Evolutionary conservation across 2,329 filamentous ascomycete genomes (phyloP), one percentile per base, ranked within the genome.

Genomic region (Hymenoscyphus linearis): DNA sequence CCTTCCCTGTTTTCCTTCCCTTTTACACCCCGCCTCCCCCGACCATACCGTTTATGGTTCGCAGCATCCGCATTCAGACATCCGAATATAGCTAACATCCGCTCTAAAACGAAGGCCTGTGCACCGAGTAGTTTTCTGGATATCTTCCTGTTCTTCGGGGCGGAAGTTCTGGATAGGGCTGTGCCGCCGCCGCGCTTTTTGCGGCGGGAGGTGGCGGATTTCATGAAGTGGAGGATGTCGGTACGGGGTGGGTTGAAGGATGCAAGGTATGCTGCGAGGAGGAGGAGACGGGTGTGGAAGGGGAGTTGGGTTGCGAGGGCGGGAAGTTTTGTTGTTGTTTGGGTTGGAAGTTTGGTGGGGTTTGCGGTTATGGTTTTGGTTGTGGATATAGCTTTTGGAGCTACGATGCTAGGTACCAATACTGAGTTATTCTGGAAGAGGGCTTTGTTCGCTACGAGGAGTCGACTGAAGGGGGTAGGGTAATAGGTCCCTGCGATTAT

Each of bases 381-480:
- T 65, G 60, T 1, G 56, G 64, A 52, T 2, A 60, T 58, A 22
- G 60, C 16, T 40, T 52, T 31, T 7, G 52, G 64, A 16, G 77
- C 73, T 16, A 85, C 72, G 64, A 91, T 84, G 58, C 81, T 82
- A 2, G 88, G 87, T 40, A 89, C 82, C 3, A 93, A 79, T 0
- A 87, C 77, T n/a, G 78, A 75, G 70, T 93, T 89, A 67, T 90
- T 84, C 68, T 91, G 88, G 71, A 93, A 90, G 36, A 90, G 80
- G 0, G 80, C 77, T 16, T 88, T 80, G 27, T 86, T 83, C 1
- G 85, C 83, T 55, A 93, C 86, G 60, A 98, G 82, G 7, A 99
- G 79, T 64, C 90, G 88, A 14, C 90, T 87, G 75, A 97, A 97
- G 70, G 97, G 91, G 68, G 88, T 87, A 10, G 89, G 85, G 1